Evolutionary conservation across 2,329 filamentous ascomycete genomes (phyloP).

Genomic region (Aspergillus clavatus): DNA sequence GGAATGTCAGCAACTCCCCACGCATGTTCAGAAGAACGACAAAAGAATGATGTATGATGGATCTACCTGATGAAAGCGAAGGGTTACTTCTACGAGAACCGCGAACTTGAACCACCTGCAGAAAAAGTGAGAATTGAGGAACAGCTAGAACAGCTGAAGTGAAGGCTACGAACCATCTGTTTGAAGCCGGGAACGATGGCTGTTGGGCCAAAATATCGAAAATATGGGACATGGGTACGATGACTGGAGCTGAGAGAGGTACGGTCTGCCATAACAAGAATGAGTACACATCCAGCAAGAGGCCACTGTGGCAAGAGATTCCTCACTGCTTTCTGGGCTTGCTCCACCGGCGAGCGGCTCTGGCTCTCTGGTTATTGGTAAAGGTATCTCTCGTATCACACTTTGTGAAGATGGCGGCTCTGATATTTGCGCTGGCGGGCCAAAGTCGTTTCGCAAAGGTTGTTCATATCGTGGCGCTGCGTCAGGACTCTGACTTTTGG

Average conservation of each 20-base stretch:
- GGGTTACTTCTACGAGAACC: constrained; percentile 45
- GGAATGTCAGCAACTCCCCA: not conserved
- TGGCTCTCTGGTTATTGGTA: constrained; percentile 19
- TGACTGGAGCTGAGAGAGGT: constrained; percentile 34
- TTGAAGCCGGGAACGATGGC: constrained; percentile 90
- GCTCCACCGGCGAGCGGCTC: constrained; percentile 23
- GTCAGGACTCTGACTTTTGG: constrained; percentile 27
- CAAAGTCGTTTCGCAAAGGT: constrained; percentile 5
- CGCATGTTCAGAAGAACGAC: not conserved
- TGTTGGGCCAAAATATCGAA: constrained; percentile 84
- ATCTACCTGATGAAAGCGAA: constrained; percentile 36
- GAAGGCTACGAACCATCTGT: constrained; percentile 67
- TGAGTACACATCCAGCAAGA: constrained; percentile 6
- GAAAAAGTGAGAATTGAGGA: constrained; percentile 43
- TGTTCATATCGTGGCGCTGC: constrained; percentile 10
- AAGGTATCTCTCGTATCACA: constrained; percentile 13
- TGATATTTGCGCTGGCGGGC: constrained; percentile 14
- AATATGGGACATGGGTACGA: constrained; percentile 66
- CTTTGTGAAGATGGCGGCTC: too few species aligned
- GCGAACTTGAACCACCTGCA: constrained; percentile 53
- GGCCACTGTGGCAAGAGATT: not conserved
- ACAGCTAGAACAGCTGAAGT: not conserved
- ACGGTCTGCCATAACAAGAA: constrained; percentile 21
- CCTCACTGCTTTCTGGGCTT: constrained; percentile 38
- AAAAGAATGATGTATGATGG: not conserved